Evolutionary conservation across 805 yeast genomes (phyloP).

Genomic region (Barnettozyma californica): DNA sequence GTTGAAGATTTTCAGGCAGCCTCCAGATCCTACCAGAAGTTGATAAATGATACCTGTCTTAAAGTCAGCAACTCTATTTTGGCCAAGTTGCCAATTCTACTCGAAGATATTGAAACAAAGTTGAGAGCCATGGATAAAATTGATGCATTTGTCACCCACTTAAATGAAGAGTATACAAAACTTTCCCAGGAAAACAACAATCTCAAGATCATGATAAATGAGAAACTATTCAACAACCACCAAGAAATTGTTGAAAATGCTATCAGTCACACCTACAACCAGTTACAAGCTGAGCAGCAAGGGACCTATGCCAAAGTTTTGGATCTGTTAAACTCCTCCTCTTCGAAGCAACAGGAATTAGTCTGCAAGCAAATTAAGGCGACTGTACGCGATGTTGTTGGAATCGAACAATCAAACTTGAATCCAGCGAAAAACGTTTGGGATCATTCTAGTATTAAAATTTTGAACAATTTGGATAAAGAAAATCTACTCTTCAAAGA

Average conservation of each 20-base stretch:
- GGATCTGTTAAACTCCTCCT: slow-evolving; percentile 17
- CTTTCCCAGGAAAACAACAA: slow-evolving; percentile 24
- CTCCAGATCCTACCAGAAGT: slow-evolving; percentile 13
- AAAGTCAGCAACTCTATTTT: slow-evolving; percentile 20
- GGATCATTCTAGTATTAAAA: slow-evolving; percentile 18
- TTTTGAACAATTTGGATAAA: slow-evolving; percentile 20
- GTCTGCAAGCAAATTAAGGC: slow-evolving; percentile 11
- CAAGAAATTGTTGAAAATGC: slow-evolving; percentile 13
- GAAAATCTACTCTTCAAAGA: slow-evolving; percentile 8
- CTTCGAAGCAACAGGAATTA: slow-evolving; percentile 15
- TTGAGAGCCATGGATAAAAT: slow-evolving; percentile 11
- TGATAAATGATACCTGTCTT: slow-evolving; percentile 20
- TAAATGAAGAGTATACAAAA: slow-evolving; percentile 19
- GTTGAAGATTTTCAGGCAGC: slow-evolving; percentile 13
- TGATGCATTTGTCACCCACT: slow-evolving; percentile 7
- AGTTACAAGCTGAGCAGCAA: slow-evolving; percentile 20
- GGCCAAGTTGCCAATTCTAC: slow-evolving; percentile 18
- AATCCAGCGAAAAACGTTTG: slow-evolving; percentile 14
- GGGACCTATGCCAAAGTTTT: slow-evolving; percentile 15
- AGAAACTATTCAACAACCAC: slow-evolving; percentile 22
- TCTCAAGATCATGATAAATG: slow-evolving; percentile 16
- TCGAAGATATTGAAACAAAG: slow-evolving; percentile 17
- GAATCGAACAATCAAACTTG: slow-evolving; percentile 15
- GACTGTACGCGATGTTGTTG: slow-evolving; percentile 16
- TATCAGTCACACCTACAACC: slow-evolving; percentile 10